Conservation (phyloP, 1,284 basidiomycete species). For the Ustilago tritici region DNA sequence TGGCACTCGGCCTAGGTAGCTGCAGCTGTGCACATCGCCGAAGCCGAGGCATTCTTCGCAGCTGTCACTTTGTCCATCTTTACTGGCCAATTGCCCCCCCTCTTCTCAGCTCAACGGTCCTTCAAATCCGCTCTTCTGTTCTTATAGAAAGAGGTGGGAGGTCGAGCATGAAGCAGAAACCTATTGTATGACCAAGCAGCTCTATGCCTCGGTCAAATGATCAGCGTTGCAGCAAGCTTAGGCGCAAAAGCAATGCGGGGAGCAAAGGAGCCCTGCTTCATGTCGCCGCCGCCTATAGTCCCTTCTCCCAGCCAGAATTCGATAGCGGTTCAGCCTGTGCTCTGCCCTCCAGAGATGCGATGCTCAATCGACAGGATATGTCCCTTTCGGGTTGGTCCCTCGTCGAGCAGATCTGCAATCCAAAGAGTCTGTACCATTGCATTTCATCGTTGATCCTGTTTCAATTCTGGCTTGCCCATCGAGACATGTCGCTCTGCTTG, state of each 20-base stretch:
- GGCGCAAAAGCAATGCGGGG: slow-evolving; percentile 1
- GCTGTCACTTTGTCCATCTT: not conserved
- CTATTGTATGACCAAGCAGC: not conserved
- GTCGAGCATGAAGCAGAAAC: not conserved
- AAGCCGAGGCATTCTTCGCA: slow-evolving; percentile 24
- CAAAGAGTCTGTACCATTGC: slow-evolving; percentile 14
- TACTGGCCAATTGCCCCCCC: not conserved
- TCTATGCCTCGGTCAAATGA: not conserved
- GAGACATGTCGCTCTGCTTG: slow-evolving; percentile 38
- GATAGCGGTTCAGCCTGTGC: not conserved
- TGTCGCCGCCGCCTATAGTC: not conserved
- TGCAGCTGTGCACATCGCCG: slow-evolving; percentile 27
- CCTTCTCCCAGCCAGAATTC: not conserved
- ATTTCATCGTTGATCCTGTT: not conserved
- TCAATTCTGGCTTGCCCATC: not conserved
- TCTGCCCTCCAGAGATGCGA: not conserved
- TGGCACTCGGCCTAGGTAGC: slow-evolving; percentile 22
- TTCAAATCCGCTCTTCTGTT: not conserved
- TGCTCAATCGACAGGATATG: slow-evolving; percentile 15
- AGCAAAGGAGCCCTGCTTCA: not conserved
- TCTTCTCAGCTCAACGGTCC: not conserved
- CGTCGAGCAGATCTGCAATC: not conserved
- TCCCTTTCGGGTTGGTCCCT: not conserved
- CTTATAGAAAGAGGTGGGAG: not conserved
- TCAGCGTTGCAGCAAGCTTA: not conserved